Percentiles rank a stretch among this genome's conserved stretches.
phyloP scores from a whole-genome alignment of 495 filamentous ascomycete species.

The Amphirosellinia nigrospora region DNA sequence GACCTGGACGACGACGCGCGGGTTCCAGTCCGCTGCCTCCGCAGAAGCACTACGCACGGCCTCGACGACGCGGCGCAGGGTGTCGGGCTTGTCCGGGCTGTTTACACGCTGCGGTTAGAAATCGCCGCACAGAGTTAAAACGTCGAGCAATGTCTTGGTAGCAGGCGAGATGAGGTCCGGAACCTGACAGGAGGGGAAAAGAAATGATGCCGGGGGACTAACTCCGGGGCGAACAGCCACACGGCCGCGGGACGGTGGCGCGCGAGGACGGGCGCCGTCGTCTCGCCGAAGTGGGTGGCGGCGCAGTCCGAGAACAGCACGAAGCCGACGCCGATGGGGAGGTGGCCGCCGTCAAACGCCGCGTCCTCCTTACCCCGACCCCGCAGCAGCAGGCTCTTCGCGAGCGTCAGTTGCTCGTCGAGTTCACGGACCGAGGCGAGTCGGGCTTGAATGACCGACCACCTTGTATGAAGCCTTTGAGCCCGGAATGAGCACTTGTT shows the following conservation, averaged over 20 bases:
- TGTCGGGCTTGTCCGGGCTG: conserved; percentile 52
- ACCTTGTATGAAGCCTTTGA: conserved; percentile 47
- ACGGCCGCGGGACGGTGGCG: conserved; percentile 66
- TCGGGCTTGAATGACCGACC: conserved; percentile 42
- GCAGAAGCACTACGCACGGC: conserved; percentile 25
- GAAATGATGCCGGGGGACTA: too few species aligned
- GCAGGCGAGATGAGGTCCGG: too few species aligned
- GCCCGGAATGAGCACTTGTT: not conserved
- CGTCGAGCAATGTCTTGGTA: too few species aligned
- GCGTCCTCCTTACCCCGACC: conserved; percentile 24
- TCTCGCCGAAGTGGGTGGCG: conserved; percentile 37
- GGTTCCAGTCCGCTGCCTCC: conserved; percentile 33
- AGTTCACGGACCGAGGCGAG: conserved; percentile 37
- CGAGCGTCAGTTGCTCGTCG: conserved; percentile 44
- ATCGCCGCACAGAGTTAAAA: too few species aligned
- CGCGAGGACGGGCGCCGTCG: conserved; percentile 44
- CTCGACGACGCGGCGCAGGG: conserved; percentile 47
- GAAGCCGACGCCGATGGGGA: conserved; percentile 51
- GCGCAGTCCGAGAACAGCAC: conserved; percentile 40
- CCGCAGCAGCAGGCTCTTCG: conserved; percentile 35
- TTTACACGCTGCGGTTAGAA: too few species aligned
- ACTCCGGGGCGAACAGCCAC: conserved; percentile 78
- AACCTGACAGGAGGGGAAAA: too few species aligned
- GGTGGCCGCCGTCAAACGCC: conserved; percentile 29
- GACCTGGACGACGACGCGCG: conserved; percentile 69